These are phyloP conservation scores for Pseudotulostoma volvatum DNA, from an alignment of 495 filamentous ascomycete species.

Conservation along the genomic window DNA sequence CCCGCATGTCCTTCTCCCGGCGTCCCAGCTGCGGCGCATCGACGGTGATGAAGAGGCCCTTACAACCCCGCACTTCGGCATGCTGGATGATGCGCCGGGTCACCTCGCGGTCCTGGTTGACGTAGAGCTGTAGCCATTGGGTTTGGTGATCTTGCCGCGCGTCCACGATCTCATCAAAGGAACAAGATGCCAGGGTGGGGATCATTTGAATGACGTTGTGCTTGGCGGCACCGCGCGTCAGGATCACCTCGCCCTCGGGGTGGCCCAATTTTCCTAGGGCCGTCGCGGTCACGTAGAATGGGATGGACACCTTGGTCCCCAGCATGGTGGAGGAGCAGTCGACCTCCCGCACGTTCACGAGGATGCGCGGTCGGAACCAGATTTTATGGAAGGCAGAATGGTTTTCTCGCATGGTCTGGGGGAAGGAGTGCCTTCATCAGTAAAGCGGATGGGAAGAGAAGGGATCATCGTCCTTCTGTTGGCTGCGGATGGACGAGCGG, in stretches of 20 bases:
- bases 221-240: conserved; percentile 64
- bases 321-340: conserved; percentile 84
- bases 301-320: conserved; percentile 61
- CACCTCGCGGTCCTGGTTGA: conserved; percentile 89
- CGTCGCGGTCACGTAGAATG: conserved; percentile 87
- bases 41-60: conserved; percentile 94
- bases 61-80: conserved; percentile 84
- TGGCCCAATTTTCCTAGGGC: conserved; percentile 84
- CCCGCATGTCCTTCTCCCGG: conserved; percentile 88
- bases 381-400: conserved; percentile 92
- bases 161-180: conserved; percentile 93
- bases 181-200: conserved; percentile 91
- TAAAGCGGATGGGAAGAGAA: background rate
- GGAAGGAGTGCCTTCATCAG: background rate
- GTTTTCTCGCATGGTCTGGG: conserved; percentile 90
- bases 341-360: conserved; percentile 74
- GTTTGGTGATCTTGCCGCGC: conserved; percentile 65
- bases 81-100: conserved; percentile 82
- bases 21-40: conserved; percentile 92
- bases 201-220: conserved; percentile 96
- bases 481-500: too few species aligned
- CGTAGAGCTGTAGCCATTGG: conserved; percentile 96
- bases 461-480: too few species aligned
- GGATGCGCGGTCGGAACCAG: conserved; percentile 81
- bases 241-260: conserved; percentile 77